These are phyloP conservation scores for Podospora conica DNA, from an alignment of 495 filamentous ascomycete genomes.

Conservation along the genomic window DNA sequence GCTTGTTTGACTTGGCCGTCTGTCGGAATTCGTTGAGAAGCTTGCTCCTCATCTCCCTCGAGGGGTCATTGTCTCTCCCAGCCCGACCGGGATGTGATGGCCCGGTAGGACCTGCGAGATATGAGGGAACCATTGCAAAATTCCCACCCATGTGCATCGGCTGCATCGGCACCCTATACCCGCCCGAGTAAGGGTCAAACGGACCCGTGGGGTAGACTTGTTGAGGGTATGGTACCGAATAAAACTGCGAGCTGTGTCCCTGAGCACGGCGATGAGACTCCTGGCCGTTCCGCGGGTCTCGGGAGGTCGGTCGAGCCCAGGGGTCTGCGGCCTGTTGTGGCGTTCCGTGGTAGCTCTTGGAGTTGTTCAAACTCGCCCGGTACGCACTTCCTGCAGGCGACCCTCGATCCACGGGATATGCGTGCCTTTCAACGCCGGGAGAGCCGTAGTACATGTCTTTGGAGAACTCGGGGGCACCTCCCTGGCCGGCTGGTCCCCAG, in stretches of 20 bases:
- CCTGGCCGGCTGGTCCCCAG: constrained; percentile 28
- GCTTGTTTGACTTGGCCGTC: constrained; percentile 68
- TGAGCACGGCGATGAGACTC: constrained; percentile 29
- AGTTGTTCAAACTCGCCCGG: constrained; percentile 48
- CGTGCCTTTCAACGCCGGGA: constrained; percentile 11
- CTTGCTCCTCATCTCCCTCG: constrained; percentile 60
- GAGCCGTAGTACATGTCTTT: constrained; percentile 12
- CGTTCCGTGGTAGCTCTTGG: constrained; percentile 50
- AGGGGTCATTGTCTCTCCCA: constrained; percentile 56
- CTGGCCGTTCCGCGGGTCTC: constrained; percentile 26
- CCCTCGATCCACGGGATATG: constrained; percentile 21
- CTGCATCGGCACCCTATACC: constrained; percentile 15
- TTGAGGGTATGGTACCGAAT: constrained; percentile 6
- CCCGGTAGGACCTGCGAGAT: not conserved
- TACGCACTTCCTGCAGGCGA: constrained; percentile 53
- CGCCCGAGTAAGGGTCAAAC: constrained; percentile 33
- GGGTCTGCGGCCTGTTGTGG: constrained; percentile 38
- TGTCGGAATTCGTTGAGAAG: constrained; percentile 75
- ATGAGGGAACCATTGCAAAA: not conserved
- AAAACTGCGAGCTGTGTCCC: constrained; percentile 20
- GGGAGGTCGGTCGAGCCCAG: constrained; percentile 34
- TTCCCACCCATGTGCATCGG: not conserved
- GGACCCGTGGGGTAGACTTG: constrained; percentile 16
- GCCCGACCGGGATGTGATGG: not conserved
- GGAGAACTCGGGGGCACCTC: constrained; percentile 5